Percentiles rank a stretch among this genome's conserved stretches.
phyloP scores from a whole-genome alignment of 2,329 filamentous ascomycete genomes.

The Pseudonectria buxi region DNA sequence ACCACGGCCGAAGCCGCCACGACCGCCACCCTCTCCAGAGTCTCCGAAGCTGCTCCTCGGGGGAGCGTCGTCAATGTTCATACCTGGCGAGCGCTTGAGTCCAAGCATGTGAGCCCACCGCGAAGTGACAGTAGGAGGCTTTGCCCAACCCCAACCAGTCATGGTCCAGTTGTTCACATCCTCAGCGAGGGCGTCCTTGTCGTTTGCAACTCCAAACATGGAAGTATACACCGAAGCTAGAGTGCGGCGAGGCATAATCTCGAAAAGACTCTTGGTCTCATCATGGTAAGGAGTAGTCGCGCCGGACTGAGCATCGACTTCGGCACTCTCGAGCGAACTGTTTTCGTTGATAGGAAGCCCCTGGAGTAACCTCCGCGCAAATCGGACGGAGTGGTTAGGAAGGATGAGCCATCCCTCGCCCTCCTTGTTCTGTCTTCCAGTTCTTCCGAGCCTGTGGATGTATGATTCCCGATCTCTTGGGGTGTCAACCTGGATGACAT shows the following conservation, averaged over 20 bases:
- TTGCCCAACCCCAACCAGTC: conserved; percentile 44
- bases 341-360: conserved; percentile 56
- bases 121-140: conserved; percentile 35
- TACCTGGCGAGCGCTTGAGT: conserved; percentile 19
- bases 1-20: conserved; percentile 5
- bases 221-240: conserved; percentile 46
- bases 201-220: conserved; percentile 45
- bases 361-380: conserved; percentile 44
- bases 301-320: conserved; percentile 46
- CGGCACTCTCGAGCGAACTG: conserved; percentile 42
- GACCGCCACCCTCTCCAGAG: conserved; percentile 6
- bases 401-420: conserved; percentile 66
- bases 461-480: conserved; percentile 63
- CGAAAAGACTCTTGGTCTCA: conserved; percentile 36
- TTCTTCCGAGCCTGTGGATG: conserved; percentile 71
- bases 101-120: conserved; percentile 27
- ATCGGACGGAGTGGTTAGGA: conserved; percentile 43
- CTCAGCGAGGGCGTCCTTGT: conserved; percentile 35
- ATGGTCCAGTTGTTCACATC: conserved; percentile 48
- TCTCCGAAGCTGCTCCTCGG: conserved; percentile 1
- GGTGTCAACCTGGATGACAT: conserved; percentile 66
- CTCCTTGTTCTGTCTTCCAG: conserved; percentile 65
- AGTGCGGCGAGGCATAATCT: conserved; percentile 28
- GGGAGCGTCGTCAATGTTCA: conserved; percentile 28
- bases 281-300: conserved; percentile 39